These are phyloP conservation scores for Cytospora schulzeri DNA, from an alignment of 2,329 filamentous ascomycete species.

Conservation along the genomic window DNA sequence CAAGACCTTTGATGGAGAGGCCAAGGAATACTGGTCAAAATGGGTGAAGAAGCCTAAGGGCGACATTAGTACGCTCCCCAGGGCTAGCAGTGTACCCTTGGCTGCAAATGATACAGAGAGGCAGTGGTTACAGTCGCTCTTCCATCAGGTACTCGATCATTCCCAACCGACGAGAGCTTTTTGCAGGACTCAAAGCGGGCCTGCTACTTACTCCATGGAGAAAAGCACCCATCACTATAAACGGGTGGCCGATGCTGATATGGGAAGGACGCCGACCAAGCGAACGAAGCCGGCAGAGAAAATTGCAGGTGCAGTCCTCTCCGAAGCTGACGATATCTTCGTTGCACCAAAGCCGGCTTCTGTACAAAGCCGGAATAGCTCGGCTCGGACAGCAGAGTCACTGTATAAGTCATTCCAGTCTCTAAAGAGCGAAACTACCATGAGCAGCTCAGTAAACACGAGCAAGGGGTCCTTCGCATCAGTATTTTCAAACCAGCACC, in stretches of 20 bases:
- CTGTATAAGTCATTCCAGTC: conserved; percentile 30
- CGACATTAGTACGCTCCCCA: conserved; percentile 28
- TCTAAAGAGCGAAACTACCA: not conserved
- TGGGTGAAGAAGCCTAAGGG: conserved; percentile 33
- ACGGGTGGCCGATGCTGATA: conserved; percentile 5
- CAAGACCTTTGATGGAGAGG: conserved; percentile 31
- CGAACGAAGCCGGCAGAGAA: not conserved
- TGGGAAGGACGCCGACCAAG: not conserved
- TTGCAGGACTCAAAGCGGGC: conserved; percentile 23
- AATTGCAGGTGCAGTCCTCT: not conserved
- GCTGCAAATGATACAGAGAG: conserved; percentile 29
- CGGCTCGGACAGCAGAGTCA: conserved; percentile 19
- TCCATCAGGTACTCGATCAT: conserved; percentile 31
- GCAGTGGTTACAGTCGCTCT: conserved; percentile 31
- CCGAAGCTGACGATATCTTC: not conserved
- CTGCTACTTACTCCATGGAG: conserved; percentile 16
- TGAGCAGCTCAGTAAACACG: conserved; percentile 34
- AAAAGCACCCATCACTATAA: conserved; percentile 1
- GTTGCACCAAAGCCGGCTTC: not conserved
- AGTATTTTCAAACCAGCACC: conserved; percentile 38
- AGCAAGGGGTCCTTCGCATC: conserved; percentile 38
- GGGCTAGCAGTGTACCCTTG: conserved; percentile 20
- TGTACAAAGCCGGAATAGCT: not conserved
- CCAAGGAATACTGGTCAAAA: conserved; percentile 27
- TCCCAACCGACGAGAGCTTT: conserved; percentile 9